Conservation (phyloP, 139 green algal species). For the Chlamydomonas sp. region DNA sequence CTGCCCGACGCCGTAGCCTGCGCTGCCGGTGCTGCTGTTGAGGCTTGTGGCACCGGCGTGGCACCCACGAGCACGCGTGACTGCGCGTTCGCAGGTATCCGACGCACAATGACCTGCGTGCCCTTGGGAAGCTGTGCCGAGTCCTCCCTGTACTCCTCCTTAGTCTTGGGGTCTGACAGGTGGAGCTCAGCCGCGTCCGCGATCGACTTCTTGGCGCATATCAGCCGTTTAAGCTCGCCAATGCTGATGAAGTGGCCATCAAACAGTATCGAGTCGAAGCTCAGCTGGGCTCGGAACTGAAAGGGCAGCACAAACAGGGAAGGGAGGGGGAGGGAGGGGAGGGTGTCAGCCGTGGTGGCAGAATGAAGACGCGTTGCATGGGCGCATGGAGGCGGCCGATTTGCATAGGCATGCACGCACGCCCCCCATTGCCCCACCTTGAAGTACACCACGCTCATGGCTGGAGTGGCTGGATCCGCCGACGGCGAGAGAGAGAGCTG, state of each 20-base stretch:
- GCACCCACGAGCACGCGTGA: neutral
- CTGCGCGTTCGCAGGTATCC: slow-evolving; percentile 28
- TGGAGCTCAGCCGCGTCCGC: slow-evolving; percentile 54
- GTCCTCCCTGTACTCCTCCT: slow-evolving; percentile 55
- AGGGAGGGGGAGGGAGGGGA: too few relatives aligned
- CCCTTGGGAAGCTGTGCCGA: slow-evolving; percentile 52
- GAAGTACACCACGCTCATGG: too few relatives aligned
- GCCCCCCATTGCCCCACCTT: too few relatives aligned
- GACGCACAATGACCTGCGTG: slow-evolving; percentile 56
- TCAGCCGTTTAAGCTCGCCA: slow-evolving; percentile 63
- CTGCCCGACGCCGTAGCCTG: neutral
- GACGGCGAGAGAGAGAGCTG: too few relatives aligned
- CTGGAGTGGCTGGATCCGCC: too few relatives aligned
- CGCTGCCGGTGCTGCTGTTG: neutral
- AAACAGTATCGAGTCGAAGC: slow-evolving; percentile 56
- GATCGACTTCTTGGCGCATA: slow-evolving; percentile 61
- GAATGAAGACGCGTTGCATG: too few relatives aligned
- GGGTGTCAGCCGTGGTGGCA: too few relatives aligned
- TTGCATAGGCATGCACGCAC: too few relatives aligned
- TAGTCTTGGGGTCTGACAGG: slow-evolving; percentile 50
- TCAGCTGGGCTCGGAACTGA: slow-evolving; percentile 57
- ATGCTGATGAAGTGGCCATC: slow-evolving; percentile 67
- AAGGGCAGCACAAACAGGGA: too few relatives aligned
- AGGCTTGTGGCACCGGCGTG: neutral
- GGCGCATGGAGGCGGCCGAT: too few relatives aligned